phyloP scores from a whole-genome alignment of 148 eudicot species.

The Polygonum aviculare region DNA sequence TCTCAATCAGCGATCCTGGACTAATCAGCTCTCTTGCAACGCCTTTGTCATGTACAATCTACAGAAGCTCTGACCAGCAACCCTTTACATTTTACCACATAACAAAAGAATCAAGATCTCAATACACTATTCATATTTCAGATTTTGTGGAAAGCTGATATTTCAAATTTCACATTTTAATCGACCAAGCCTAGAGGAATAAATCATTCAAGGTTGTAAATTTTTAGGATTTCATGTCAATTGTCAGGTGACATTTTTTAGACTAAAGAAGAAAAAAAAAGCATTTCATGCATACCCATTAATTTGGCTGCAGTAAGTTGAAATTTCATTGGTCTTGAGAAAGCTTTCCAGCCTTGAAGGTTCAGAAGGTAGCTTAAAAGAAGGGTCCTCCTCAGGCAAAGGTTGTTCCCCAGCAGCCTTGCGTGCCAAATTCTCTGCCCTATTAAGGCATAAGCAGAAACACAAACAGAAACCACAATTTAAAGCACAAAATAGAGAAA shows the following conservation, averaged over 20 bases:
- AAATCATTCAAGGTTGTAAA: no score
- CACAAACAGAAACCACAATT: background rate
- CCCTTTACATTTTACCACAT: constrained; percentile 36
- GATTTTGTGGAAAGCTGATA: no score
- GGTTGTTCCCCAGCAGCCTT: constrained; percentile 96
- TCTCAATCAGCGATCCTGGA: background rate
- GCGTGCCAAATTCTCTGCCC: constrained; percentile 9
- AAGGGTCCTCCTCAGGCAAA: constrained; percentile 91
- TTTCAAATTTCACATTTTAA: no score
- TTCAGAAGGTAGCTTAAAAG: constrained; percentile 32
- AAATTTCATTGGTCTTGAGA: constrained; percentile 83
- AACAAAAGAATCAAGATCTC: background rate
- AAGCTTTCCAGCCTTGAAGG: constrained; percentile 89
- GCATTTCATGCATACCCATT: background rate
- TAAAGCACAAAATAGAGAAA: background rate
- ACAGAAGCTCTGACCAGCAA: constrained; percentile 88
- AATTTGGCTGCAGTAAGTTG: constrained; percentile 87
- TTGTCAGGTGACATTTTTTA: no score
- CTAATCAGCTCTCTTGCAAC: constrained; percentile 55
- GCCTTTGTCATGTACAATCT: constrained; percentile 76
- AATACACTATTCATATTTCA: no score
- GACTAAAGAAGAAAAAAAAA: background rate
- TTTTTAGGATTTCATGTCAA: background rate
- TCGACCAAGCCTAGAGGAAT: no score
- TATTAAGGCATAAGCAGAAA: background rate